phyloP scores from a whole-genome alignment of 768 basidiomycete species.

The Suillus decipiens region DNA sequence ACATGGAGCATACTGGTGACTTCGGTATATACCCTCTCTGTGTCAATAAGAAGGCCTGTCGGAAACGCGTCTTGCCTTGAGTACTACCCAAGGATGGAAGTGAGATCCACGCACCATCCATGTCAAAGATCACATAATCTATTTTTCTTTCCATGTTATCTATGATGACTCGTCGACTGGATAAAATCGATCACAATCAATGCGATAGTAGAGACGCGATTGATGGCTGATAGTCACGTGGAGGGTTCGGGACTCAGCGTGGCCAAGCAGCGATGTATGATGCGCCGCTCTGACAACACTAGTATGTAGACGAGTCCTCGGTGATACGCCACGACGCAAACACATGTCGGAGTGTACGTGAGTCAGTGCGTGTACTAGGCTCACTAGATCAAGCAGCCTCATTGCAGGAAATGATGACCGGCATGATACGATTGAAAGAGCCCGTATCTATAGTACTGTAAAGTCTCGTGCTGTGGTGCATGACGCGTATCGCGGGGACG shows the following conservation, averaged over 20 bases:
- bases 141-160: conserved; percentile 24
- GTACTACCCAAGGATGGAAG: neutral
- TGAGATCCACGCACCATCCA: conserved; percentile 54
- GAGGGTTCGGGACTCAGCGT: neutral
- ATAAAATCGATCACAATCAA: neutral
- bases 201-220: neutral
- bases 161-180: neutral
- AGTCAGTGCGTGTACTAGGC: neutral
- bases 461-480: neutral
- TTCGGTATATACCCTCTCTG: conserved; percentile 73
- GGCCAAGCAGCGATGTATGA: neutral
- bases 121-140: conserved; percentile 72
- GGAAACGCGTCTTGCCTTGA: conserved; percentile 10
- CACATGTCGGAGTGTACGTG: neutral
- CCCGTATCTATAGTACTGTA: neutral
- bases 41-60: conserved; percentile 73
- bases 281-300: neutral
- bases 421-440: neutral
- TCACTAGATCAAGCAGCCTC: neutral
- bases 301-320: neutral
- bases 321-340: neutral
- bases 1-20: conserved; percentile 63
- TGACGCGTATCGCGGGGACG: neutral
- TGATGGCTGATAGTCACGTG: neutral
- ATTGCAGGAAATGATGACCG: neutral